Base-by-base conservation (phyloP, 306 rosid genomes). In the Cucurbita maxima region DNA sequence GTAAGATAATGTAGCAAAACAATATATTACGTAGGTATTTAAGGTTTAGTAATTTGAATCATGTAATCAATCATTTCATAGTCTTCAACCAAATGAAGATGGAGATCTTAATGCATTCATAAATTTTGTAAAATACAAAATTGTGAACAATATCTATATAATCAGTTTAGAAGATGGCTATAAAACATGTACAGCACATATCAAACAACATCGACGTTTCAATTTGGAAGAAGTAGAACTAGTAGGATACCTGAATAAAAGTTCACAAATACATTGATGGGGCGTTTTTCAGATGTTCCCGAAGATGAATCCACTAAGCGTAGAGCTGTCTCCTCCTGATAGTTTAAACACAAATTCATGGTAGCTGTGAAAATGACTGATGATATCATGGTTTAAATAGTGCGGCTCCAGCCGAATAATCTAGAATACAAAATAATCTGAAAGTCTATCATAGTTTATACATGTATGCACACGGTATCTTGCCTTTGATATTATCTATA, bases 281-380 rank as follows among this genome's bases (percentile, higher is more conserved):
- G 94, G 22, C 98, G 89, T 82, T 88, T 86, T 75, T 90, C 96
- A 6, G 90, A 83, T 66, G 94, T 90, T 69, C 86, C 72, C 45
- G 86, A 72, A 45, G 96, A 86, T 74, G 92, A 61, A 80, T 82
- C 87, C 75, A 86, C 97, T 76, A 90, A 72, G 73, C 97, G 89
- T 83, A 88, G 25, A 58, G 97, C 92, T 10, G 97, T 82, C 83
- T 93, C 98, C 77, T 93, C 98, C 97, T 90, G 86, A 81, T 79
- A 36, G 67, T 37, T 56, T 76, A 69, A 58, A 53, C 68, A 75
- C 63, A 77, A 34, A 76, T 62, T 15, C 51, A 76, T 64, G 10
- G 54, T 11, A 18, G n/a, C 10, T 15, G 43, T 41, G 16, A 56
- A 61, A 52, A 10, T 50, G 38, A 54, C 11, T 9, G 72, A 66